Conservation (phyloP, 306 rosid species). For the Castanospermum australe region DNA sequence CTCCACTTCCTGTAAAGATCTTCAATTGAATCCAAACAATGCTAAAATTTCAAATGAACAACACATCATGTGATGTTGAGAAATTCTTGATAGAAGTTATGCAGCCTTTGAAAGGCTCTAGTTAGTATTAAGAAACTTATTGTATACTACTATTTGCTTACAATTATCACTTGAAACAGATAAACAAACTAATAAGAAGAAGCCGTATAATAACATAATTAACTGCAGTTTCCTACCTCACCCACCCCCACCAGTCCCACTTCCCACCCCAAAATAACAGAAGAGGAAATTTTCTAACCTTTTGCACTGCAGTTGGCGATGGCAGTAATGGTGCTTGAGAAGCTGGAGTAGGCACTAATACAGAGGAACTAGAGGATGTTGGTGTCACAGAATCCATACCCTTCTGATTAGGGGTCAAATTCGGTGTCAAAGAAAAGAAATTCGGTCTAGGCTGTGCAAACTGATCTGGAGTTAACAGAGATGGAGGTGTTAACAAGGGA, state of each 20-base stretch:
- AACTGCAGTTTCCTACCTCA: neutral
- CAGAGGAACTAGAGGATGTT: slow-evolving; percentile 37
- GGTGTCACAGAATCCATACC: slow-evolving; percentile 25
- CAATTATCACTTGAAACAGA: neutral
- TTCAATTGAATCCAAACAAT: no score
- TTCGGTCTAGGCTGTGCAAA: slow-evolving; percentile 33
- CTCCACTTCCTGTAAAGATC: neutral
- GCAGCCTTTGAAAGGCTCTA: neutral
- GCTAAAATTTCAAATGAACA: no score
- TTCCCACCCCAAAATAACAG: neutral
- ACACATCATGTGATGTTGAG: no score
- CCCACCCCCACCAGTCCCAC: no score
- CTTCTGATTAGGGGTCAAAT: slow-evolving; percentile 31
- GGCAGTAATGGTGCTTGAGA: slow-evolving; percentile 59
- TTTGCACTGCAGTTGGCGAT: slow-evolving; percentile 43
- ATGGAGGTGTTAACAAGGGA: slow-evolving; percentile 43
- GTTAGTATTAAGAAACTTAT: neutral
- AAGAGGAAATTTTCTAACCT: slow-evolving; percentile 40
- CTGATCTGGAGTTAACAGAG: slow-evolving; percentile 46
- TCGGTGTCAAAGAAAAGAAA: slow-evolving; percentile 30
- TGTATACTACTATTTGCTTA: neutral
- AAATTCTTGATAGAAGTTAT: neutral
- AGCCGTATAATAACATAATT: neutral
- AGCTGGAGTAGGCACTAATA: slow-evolving; percentile 32
- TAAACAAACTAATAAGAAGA: neutral